Evolutionary conservation across 1,284 basidiomycete genomes (phyloP), one percentile per base, ranked within the genome.

Genomic region (Takashimella koratensis): DNA sequence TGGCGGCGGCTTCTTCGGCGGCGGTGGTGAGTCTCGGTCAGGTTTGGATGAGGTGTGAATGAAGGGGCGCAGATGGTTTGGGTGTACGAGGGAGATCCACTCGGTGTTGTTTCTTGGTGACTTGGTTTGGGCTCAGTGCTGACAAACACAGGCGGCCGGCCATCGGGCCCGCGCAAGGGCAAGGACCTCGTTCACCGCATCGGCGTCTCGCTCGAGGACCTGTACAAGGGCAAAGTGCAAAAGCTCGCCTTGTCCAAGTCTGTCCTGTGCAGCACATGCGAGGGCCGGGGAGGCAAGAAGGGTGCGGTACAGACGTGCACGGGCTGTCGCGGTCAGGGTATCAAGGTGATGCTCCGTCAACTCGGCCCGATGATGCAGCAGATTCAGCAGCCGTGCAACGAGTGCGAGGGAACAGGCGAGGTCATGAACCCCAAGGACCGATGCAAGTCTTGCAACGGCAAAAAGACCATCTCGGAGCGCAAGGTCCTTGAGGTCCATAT

Each of bases 281-380:
- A 88, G 64, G 96, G 96, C 63, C 92, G 90, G 72, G 96, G 96
- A 53, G 96, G 96, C 61, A 98, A 98, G 78, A 93, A 96, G 43
- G 95, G 95, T 54, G 87, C 95, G 26, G 92, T 97, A 57, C 85
- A 86, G 75, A 75, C 81, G 45, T 99, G 96, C 77, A 67, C 76
- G 47, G 74, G 81, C 20, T 99, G 96, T 80, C 83, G 81, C 67
- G 96, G 96, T 63, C 90, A 92, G 66, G 96, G 96, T 74, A 79
- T 96, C 79, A 90, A 88, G 76, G 79, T 98, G 67, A 90, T 88
- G 53, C 80, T 98, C 57, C 88, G 96, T 58, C 95, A 98, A 77
- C 68, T 77, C 83, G 96, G 96, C 36, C 96, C 96, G 16, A 99
- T 99, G 96, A 92, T 99, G 66, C 96, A 99, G 79, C 96, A 99